Base-by-base conservation (phyloP, 2,329 filamentous ascomycete species). In the Polytolypa hystricis region DNA sequence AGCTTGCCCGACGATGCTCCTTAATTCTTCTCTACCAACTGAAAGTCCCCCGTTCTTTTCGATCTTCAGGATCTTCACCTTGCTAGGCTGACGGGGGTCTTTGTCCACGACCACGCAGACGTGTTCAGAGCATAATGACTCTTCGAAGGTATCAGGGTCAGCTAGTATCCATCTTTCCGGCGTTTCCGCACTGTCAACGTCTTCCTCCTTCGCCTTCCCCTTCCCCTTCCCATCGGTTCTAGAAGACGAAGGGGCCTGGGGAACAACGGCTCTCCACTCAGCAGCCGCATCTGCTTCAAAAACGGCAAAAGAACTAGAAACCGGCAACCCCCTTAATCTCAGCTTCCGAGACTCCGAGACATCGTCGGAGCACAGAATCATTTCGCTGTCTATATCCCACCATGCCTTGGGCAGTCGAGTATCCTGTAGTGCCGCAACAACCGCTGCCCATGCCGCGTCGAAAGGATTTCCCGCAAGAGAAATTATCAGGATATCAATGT, bases 401-500 rank as follows among this genome's bases (percentile, higher is more conserved):
- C 75, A 76, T 10, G 87, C 85, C 34, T 66, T 66, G 0, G 91
- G 91, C 8, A 98, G 64, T 40, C 70, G 74, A 4, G 84, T 89
- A 57, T 91, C 76, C 36, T 68, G 70, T 41, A 98, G 64, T 5
- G 91, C 89, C 6, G 87, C 84, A 15, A 94, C 59, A 0, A 93
- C 71, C 9, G 85, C 79, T 1, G 81, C 73, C 87, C 89, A 96
- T 0, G 85, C 84, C 1, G 84, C 83, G 53, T 98, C 89, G 46
- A 96, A 87, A 1, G 85, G 76, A 51, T 91, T 93, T 4, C 89
- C 89, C 45, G 94, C 87, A 33, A 94, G 77, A 0, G 84, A 93
- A 47, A 98, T 80, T 62, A 94, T 91, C 53, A 95, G 74, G n/a
- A 95, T 70, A 54, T 96, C 89, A 46, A 98, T 83, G 60, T 94